phyloP scores from a whole-genome alignment of 2,329 filamentous ascomycete genomes.

The Pseudonectria foliicola region DNA sequence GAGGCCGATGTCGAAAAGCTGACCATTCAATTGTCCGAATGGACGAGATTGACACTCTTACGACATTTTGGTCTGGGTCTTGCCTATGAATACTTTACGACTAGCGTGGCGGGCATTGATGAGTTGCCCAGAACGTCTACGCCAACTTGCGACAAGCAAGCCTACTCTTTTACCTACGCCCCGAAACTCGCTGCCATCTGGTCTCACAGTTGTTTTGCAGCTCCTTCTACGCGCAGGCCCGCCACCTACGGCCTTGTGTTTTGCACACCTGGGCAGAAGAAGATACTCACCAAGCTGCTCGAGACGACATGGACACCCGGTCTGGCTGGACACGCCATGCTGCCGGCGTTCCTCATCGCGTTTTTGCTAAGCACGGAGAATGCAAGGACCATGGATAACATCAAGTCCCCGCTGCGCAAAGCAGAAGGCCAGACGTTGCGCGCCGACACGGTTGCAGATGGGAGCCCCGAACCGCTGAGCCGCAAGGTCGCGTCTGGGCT shows the following conservation, averaged over 20 bases:
- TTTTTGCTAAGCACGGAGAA: constrained; percentile 29
- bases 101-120: constrained; percentile 27
- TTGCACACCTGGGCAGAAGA: constrained; percentile 19
- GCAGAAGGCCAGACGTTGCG: constrained; percentile 27
- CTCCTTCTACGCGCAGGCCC: constrained; percentile 3
- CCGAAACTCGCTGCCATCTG: constrained; percentile 33
- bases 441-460: constrained; percentile 17
- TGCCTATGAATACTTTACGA: constrained; percentile 27
- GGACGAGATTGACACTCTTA: constrained; percentile 14
- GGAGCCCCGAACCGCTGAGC: constrained; percentile 23
- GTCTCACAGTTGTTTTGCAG: constrained; percentile 21
- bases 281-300: constrained; percentile 17
- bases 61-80: constrained; percentile 23
- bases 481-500: constrained; percentile 22
- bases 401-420: constrained; percentile 25
- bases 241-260: constrained; percentile 28
- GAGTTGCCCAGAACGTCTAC: constrained; percentile 12
- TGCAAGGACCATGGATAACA: constrained; percentile 23
- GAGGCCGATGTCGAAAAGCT: constrained; percentile 15
- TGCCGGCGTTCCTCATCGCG: constrained; percentile 27
- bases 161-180: constrained; percentile 29
- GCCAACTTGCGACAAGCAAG: constrained; percentile 7
- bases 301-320: constrained; percentile 21
- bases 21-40: constrained; percentile 18
- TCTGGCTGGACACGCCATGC: constrained; percentile 26